Conservation (phyloP, 129 eudicot genomes). For the Lactuca saligna region DNA sequence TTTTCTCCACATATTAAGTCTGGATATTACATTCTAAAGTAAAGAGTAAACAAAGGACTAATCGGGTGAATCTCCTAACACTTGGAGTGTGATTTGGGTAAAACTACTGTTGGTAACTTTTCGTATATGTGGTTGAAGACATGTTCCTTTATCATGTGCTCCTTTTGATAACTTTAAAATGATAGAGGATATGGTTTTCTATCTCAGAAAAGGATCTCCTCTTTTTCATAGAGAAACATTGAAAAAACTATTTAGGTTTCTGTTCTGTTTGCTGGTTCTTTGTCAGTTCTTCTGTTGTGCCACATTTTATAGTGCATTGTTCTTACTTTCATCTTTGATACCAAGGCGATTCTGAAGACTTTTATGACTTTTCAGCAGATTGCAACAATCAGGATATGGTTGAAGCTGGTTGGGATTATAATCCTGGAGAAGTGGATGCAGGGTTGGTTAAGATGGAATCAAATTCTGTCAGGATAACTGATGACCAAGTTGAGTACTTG, state of each 20-base stretch:
- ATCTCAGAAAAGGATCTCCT: too few relatives aligned
- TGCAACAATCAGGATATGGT: slow-evolving; percentile 28
- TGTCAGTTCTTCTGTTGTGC: neutral
- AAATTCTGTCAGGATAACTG: slow-evolving; percentile 2
- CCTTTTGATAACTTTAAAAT: neutral
- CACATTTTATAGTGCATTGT: neutral
- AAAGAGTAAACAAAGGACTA: too few relatives aligned
- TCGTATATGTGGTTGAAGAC: too few relatives aligned
- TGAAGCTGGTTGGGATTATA: slow-evolving; percentile 31
- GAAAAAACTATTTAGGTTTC: neutral
- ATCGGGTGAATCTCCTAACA: too few relatives aligned
- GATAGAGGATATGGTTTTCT: neutral
- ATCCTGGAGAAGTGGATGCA: slow-evolving; percentile 41
- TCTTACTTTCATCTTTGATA: neutral
- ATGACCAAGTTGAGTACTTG: slow-evolving; percentile 19
- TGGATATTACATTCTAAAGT: neutral
- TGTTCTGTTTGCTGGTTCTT: neutral
- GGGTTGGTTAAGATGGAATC: slow-evolving; percentile 35
- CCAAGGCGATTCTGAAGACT: neutral
- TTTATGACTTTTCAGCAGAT: slow-evolving; percentile 23
- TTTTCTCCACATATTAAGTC: neutral
- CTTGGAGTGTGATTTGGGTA: neutral
- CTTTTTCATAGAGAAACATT: neutral
- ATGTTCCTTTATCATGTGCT: too few relatives aligned
- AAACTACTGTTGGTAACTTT: too few relatives aligned